phyloP scores from a whole-genome alignment of 805 yeast species.

The Barnettozyma botsteinii region DNA sequence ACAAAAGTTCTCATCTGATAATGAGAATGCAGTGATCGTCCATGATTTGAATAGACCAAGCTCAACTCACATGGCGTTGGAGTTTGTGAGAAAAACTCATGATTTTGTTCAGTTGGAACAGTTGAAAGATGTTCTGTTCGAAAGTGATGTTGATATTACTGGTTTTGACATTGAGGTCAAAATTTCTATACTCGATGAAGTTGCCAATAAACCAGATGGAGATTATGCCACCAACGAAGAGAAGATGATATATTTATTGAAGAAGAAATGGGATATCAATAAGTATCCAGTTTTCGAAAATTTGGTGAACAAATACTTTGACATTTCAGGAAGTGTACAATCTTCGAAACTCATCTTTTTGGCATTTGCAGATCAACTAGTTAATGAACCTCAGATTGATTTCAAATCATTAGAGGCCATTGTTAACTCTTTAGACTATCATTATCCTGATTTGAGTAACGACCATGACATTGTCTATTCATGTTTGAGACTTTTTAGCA shows the following conservation, averaged over 20 bases:
- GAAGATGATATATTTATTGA: slow-evolving; percentile 7
- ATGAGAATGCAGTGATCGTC: not conserved
- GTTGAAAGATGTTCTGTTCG: not conserved
- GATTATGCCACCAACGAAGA: slow-evolving; percentile 6
- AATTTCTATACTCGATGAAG: not conserved
- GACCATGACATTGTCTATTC: not conserved
- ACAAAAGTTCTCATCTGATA: not conserved
- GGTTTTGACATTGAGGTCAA: not conserved
- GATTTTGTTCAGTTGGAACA: not conserved
- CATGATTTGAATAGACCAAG: not conserved
- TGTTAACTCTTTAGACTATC: not conserved
- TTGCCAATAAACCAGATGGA: not conserved
- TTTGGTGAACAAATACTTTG: slow-evolving; percentile 1
- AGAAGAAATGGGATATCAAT: not conserved
- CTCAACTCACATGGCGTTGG: not conserved
- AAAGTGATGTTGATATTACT: not conserved
- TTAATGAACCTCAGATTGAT: not conserved
- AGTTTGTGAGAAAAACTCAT: not conserved
- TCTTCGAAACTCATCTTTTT: not conserved
- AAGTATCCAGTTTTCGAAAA: not conserved
- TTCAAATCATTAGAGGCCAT: not conserved
- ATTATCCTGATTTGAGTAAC: not conserved
- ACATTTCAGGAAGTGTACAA: not conserved
- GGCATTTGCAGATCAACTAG: not conserved
- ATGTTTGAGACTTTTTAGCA: not conserved